A percentile compares a stretch with the other conserved stretches of the same genome.
phyloP scores from a whole-genome alignment of 2,329 filamentous ascomycete species.

The Xylariaceae sp. region DNA sequence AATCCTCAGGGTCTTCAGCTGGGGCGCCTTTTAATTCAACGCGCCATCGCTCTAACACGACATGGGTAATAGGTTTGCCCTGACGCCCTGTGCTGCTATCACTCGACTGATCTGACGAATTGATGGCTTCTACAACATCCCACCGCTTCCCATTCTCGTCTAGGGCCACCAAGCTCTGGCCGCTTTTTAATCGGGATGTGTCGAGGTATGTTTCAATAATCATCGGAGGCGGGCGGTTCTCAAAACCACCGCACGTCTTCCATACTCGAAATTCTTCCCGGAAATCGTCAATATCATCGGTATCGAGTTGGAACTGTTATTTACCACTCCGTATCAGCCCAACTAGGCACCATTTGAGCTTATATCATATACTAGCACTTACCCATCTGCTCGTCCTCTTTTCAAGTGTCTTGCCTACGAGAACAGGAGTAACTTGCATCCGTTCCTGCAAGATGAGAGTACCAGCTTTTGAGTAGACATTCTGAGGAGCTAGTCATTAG shows the following conservation, averaged over 20 bases:
- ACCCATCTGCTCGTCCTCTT: slow-evolving; percentile 43
- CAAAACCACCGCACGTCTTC: slow-evolving; percentile 78
- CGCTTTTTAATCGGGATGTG: slow-evolving; percentile 76
- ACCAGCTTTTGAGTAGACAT: slow-evolving; percentile 88
- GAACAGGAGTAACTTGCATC: slow-evolving; percentile 61
- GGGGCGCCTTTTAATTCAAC: slow-evolving; percentile 75
- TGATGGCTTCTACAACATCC: slow-evolving; percentile 87
- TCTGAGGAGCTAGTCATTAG: slow-evolving; percentile 57
- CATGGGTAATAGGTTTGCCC: slow-evolving; percentile 65
- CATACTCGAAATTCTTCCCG: slow-evolving; percentile 80
- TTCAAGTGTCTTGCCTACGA: slow-evolving; percentile 39
- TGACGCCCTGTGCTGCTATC: slow-evolving; percentile 51
- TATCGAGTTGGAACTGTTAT: slow-evolving; percentile 87
- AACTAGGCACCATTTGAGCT: background rate
- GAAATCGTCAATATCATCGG: slow-evolving; percentile 90
- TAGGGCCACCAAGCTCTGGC: slow-evolving; percentile 84
- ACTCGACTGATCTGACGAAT: slow-evolving; percentile 62
- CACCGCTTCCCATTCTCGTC: slow-evolving; percentile 91
- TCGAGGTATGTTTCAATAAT: slow-evolving; percentile 92
- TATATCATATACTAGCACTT: slow-evolving; percentile 23
- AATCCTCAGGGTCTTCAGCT: slow-evolving; percentile 58
- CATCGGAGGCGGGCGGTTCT: slow-evolving; percentile 79
- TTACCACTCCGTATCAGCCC: slow-evolving; percentile 15
- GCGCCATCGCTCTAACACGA: slow-evolving; percentile 90
- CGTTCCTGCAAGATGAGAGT: slow-evolving; percentile 83